Evolutionary conservation across 495 filamentous ascomycete genomes (phyloP).

Genomic region (Oidiodendron maius): DNA sequence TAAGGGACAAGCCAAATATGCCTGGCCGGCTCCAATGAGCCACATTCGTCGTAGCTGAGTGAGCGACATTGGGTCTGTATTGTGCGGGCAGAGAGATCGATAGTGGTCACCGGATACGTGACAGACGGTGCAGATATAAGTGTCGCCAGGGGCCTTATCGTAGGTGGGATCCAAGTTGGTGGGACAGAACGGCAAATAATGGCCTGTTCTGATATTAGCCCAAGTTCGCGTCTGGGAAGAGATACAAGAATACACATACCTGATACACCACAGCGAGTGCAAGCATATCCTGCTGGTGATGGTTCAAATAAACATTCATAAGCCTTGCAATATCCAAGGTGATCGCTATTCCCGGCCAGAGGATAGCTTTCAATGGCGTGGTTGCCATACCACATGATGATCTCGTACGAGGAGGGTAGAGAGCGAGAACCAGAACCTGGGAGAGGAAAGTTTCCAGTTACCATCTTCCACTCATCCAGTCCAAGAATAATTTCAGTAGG

Average conservation of each 20-base stretch:
- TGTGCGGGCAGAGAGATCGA: constrained; percentile 28
- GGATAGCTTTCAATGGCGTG: too few relatives aligned
- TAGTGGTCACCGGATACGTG: constrained; percentile 24
- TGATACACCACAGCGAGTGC: constrained; percentile 29
- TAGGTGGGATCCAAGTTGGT: constrained; percentile 33
- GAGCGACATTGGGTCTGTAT: constrained; percentile 23
- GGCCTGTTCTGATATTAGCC: constrained; percentile 30
- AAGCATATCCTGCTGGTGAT: constrained; percentile 22
- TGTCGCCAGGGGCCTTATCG: constrained; percentile 20
- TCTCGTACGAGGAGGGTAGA: constrained; percentile 12
- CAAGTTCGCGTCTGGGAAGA: background rate
- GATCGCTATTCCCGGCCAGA: too few relatives aligned
- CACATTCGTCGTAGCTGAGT: constrained; percentile 19
- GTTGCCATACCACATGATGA: too few relatives aligned
- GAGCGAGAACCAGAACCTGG: too few relatives aligned
- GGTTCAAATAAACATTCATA: too few relatives aligned
- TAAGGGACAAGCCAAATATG: background rate
- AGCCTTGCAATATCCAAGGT: too few relatives aligned
- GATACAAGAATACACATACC: constrained; percentile 19
- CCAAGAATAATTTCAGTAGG: background rate
- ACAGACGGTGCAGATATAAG: constrained; percentile 34
- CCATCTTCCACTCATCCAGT: constrained; percentile 4
- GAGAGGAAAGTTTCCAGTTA: background rate
- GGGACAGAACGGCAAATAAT: constrained; percentile 32
- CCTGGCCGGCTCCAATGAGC: too few relatives aligned